Percentiles rank a stretch among this genome's conserved stretches.
Conservation (phyloP, 2,329 filamentous ascomycete species). For the Dryadomyces quercus-mongolicae region DNA sequence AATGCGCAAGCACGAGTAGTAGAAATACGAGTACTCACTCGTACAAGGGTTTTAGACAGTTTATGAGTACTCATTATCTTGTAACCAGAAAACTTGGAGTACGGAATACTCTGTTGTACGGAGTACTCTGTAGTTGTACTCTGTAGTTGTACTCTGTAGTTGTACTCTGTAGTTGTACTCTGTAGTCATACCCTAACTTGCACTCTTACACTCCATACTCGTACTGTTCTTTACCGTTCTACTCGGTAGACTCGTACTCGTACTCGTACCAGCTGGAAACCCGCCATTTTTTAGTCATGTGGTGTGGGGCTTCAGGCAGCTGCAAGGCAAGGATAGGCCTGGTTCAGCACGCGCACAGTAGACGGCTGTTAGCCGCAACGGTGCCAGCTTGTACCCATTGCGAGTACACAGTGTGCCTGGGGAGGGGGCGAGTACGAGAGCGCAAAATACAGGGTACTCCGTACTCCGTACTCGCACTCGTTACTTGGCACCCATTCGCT, state of each 20-base stretch:
- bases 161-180: too few relatives aligned
- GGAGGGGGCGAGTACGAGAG: not conserved
- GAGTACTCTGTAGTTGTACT: too few relatives aligned
- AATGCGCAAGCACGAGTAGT: too few relatives aligned
- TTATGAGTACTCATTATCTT: too few relatives aligned
- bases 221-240: not conserved
- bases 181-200: too few relatives aligned
- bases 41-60: too few relatives aligned
- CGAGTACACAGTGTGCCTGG: not conserved
- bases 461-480: too few relatives aligned
- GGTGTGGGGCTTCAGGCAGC: not conserved
- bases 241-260: not conserved
- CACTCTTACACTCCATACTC: too few relatives aligned
- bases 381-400: too few relatives aligned
- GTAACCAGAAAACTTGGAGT: too few relatives aligned
- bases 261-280: not conserved
- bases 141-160: too few relatives aligned
- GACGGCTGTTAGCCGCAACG: not conserved
- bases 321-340: conserved; percentile 1
- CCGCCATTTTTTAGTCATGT: not conserved
- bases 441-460: not conserved
- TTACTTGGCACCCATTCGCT: not conserved
- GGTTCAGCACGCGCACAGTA: not conserved
- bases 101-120: not conserved
- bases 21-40: too few relatives aligned